phyloP scores from a whole-genome alignment of 2,329 filamentous ascomycete species.

The Aspergillus ruber region DNA sequence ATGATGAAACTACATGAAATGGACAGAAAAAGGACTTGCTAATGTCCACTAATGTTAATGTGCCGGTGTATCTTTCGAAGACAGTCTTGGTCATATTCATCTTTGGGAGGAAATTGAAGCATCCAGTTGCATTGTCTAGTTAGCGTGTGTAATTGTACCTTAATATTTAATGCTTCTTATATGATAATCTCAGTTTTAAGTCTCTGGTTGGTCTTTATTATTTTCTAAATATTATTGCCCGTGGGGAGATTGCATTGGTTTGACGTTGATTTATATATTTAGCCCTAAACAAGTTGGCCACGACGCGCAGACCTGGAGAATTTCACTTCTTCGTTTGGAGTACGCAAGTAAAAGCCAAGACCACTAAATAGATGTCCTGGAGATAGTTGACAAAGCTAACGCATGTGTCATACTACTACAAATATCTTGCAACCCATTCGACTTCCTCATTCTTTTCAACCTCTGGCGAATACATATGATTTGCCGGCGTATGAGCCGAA shows the following conservation, averaged over 20 bases:
- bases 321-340: no score
- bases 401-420: no score
- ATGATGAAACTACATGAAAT: conserved; percentile 16
- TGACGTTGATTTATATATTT: neutral
- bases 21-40: conserved; percentile 7
- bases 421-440: no score
- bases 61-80: conserved; percentile 5
- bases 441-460: no score
- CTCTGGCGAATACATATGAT: no score
- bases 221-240: neutral
- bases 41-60: conserved; percentile 8
- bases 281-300: no score
- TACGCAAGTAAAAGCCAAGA: no score
- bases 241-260: neutral
- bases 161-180: neutral
- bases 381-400: no score
- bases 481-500: neutral
- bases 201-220: no score
- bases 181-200: neutral
- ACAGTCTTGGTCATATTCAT: neutral
- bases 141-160: neutral
- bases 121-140: neutral
- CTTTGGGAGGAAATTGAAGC: neutral
- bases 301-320: no score
- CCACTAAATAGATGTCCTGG: no score